phyloP scores from a whole-genome alignment of 257 asterid species.

The Solanum tacnaense region DNA sequence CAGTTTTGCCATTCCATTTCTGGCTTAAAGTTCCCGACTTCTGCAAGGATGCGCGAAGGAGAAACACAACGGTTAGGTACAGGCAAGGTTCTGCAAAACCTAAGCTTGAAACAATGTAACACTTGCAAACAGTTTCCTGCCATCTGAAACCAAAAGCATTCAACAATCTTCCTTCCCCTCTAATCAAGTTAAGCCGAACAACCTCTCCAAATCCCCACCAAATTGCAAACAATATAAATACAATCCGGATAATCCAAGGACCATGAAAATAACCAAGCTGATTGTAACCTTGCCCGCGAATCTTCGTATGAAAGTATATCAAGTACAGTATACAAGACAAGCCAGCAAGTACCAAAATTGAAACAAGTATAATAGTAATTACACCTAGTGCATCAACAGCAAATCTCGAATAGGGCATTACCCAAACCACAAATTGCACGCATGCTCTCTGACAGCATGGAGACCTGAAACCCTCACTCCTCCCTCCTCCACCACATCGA shows the following conservation, averaged over 20 bases:
- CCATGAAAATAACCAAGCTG: slow-evolving; percentile 60
- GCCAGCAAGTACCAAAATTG: slow-evolving; percentile 50
- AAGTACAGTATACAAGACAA: slow-evolving; percentile 44
- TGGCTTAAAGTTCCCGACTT: slow-evolving; percentile 43
- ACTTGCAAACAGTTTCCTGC: slow-evolving; percentile 76
- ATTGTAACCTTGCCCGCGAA: slow-evolving; percentile 31
- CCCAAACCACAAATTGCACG: slow-evolving; percentile 69
- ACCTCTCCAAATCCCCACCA: slow-evolving; percentile 88
- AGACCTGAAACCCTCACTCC: slow-evolving; percentile 19
- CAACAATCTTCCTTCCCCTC: slow-evolving; percentile 43
- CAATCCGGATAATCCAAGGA: slow-evolving; percentile 70
- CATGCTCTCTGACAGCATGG: slow-evolving; percentile 89
- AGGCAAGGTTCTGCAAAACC: slow-evolving; percentile 86
- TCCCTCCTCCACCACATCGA: slow-evolving; percentile 7
- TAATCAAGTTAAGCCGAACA: slow-evolving; percentile 40
- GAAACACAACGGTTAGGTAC: slow-evolving; percentile 60
- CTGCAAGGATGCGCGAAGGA: slow-evolving; percentile 69
- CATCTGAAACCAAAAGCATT: slow-evolving; percentile 45
- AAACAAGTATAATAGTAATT: slow-evolving; percentile 64
- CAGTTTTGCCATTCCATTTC: slow-evolving; percentile 66
- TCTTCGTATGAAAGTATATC: slow-evolving; percentile 46
- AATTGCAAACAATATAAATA: slow-evolving; percentile 34
- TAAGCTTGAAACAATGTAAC: slow-evolving; percentile 67
- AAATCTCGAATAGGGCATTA: slow-evolving; percentile 77
- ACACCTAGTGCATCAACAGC: slow-evolving; percentile 89